Percentiles rank a stretch among this genome's conserved stretches.
Evolutionary conservation across 371 early-diverging fungal genomes (phyloP).

Genomic region (Mucor circinelloides): DNA sequence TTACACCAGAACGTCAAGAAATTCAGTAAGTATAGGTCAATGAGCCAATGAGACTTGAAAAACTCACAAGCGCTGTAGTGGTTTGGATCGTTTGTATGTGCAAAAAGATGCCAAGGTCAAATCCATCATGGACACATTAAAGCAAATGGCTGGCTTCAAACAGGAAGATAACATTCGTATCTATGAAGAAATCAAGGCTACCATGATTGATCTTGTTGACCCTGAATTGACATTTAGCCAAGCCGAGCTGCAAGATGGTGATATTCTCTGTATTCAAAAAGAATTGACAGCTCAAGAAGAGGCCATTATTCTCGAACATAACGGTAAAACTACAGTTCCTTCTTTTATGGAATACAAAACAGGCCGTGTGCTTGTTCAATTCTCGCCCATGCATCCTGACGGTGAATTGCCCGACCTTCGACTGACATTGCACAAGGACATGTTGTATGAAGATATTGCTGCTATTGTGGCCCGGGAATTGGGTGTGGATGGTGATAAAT

Average conservation of each 20-base stretch:
- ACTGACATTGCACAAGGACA: constrained; percentile 26
- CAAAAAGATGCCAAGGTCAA: constrained; percentile 55
- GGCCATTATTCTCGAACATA: constrained; percentile 23
- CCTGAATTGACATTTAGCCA: constrained; percentile 61
- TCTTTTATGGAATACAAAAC: constrained; percentile 75
- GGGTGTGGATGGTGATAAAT: constrained; percentile 34
- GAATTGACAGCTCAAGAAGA: constrained; percentile 59
- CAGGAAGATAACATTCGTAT: constrained; percentile 58
- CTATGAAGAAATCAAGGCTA: constrained; percentile 93
- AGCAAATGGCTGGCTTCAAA: constrained; percentile 56
- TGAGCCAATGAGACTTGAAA: neutral
- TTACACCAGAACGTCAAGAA: constrained; percentile 22
- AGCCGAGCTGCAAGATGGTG: constrained; percentile 89
- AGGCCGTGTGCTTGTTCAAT: constrained; percentile 69
- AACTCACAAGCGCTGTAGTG: constrained; percentile 25
- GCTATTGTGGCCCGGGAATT: constrained; percentile 18
- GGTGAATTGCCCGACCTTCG: constrained; percentile 20
- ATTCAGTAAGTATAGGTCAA: constrained; percentile 14
- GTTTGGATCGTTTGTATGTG: constrained; percentile 61
- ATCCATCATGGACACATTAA: constrained; percentile 60
- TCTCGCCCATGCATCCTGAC: constrained; percentile 53
- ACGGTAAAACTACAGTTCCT: constrained; percentile 54
- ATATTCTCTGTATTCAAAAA: constrained; percentile 87
- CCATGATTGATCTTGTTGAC: constrained; percentile 82
- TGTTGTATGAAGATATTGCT: constrained; percentile 28